Evolutionary conservation across 2,329 filamentous ascomycete genomes (phyloP).

Genomic region (Alternaria tenuissima): DNA sequence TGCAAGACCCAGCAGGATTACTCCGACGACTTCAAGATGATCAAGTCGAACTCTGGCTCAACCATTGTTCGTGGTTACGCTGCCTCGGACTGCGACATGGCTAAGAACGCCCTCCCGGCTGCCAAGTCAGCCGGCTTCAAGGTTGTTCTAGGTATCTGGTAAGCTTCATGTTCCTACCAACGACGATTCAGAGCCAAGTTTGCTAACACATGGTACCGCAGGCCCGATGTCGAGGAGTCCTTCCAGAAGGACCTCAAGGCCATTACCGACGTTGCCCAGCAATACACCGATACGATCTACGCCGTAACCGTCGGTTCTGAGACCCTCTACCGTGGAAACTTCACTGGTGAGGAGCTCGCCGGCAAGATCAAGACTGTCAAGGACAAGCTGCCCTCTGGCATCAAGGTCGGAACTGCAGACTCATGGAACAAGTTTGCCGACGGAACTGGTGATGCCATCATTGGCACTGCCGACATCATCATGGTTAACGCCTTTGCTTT

Average conservation of each 20-base stretch:
- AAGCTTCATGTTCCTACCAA: slow-evolving; percentile 30
- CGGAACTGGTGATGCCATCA: slow-evolving; percentile 71
- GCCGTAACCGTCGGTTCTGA: slow-evolving; percentile 77
- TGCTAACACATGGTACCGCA: slow-evolving; percentile 30
- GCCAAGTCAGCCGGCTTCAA: slow-evolving; percentile 71
- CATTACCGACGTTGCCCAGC: slow-evolving; percentile 57
- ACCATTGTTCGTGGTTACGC: slow-evolving; percentile 72
- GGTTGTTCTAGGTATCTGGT: slow-evolving; percentile 76
- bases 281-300: slow-evolving; percentile 68
- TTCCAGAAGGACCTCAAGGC: slow-evolving; percentile 69
- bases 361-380: slow-evolving; percentile 70
- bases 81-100: slow-evolving; percentile 71
- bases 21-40: slow-evolving; percentile 69
- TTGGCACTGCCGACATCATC: slow-evolving; percentile 68
- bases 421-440: slow-evolving; percentile 77
- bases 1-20: slow-evolving; percentile 73
- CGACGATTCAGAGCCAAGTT: background rate
- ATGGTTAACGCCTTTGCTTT: slow-evolving; percentile 76
- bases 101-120: slow-evolving; percentile 69
- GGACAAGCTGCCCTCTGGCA: slow-evolving; percentile 58
- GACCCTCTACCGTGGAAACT: slow-evolving; percentile 72
- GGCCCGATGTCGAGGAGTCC: slow-evolving; percentile 69
- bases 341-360: slow-evolving; percentile 67
- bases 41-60: slow-evolving; percentile 60
- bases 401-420: slow-evolving; percentile 73